These are phyloP conservation scores for Kurtzmaniella fragi DNA, from an alignment of 805 yeast genomes.

Conservation along the genomic window DNA sequence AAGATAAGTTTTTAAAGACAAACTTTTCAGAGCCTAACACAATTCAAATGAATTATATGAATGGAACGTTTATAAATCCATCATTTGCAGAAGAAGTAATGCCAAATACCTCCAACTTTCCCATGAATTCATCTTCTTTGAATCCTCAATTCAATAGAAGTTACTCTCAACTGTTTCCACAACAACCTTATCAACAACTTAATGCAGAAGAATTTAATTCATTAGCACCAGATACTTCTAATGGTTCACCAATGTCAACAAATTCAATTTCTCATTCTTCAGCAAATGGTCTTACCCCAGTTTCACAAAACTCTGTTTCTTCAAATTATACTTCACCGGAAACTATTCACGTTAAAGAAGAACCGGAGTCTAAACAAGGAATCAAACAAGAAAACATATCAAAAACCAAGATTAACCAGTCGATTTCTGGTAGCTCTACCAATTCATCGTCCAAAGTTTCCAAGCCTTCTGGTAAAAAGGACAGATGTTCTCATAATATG, in stretches of 20 bases:
- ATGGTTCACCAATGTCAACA: conserved; percentile 10
- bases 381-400: background rate
- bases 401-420: background rate
- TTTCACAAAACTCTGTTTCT: conserved; percentile 11
- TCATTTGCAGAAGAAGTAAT: too few relatives aligned
- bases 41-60: too few relatives aligned
- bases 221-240: conserved; percentile 1
- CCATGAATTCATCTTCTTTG: too few relatives aligned
- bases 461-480: conserved; percentile 46
- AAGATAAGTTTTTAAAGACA: conserved; percentile 6
- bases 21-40: too few relatives aligned
- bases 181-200: conserved; percentile 4
- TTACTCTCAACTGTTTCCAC: background rate
- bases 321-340: conserved; percentile 16
- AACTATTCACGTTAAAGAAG: conserved; percentile 6
- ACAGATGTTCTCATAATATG: conserved; percentile 67
- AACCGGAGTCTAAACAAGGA: conserved; percentile 2
- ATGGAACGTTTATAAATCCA: too few relatives aligned
- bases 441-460: conserved; percentile 16
- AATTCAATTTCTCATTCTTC: conserved; percentile 12
- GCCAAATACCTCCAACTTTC: too few relatives aligned
- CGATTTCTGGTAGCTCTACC: background rate
- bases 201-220: background rate
- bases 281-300: conserved; percentile 16
- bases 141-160: too few relatives aligned